phyloP scores from a whole-genome alignment of 768 basidiomycete species.

The Pholiota microspora region DNA sequence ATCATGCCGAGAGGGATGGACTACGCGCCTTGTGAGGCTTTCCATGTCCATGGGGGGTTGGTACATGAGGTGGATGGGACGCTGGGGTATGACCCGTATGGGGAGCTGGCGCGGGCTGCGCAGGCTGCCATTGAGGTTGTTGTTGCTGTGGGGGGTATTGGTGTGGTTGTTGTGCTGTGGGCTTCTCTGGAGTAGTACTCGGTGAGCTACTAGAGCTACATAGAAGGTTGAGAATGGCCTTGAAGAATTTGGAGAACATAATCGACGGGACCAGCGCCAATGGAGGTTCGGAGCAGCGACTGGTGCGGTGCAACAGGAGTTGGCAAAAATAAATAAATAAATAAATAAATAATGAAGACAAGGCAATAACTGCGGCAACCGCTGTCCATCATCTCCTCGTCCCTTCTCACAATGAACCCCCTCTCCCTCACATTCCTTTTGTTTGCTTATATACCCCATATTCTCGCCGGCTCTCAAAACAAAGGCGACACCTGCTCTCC shows the following conservation, averaged over 20 bases:
- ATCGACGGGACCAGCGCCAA: not conserved
- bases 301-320: not conserved
- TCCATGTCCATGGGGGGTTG: not conserved
- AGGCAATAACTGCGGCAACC: conserved; percentile 1
- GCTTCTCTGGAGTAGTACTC: conserved; percentile 11
- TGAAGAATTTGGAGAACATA: conserved; percentile 28
- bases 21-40: not conserved
- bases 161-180: conserved; percentile 10
- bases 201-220: conserved; percentile 19
- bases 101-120: not conserved
- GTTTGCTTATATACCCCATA: conserved; percentile 35
- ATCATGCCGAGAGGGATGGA: not conserved
- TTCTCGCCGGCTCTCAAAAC: conserved; percentile 44
- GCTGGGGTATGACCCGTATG: too few relatives aligned
- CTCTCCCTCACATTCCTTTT: conserved; percentile 53
- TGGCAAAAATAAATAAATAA: not conserved
- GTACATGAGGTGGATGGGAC: too few relatives aligned
- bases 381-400: conserved; percentile 5
- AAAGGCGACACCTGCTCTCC: conserved; percentile 49
- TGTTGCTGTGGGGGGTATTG: conserved; percentile 16
- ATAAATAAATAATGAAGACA: conserved; percentile 3
- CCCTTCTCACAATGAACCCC: conserved; percentile 22
- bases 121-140: conserved; percentile 11
- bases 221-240: conserved; percentile 27
- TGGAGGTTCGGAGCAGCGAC: too few relatives aligned